A percentile compares a stretch with the other conserved stretches of the same genome.
Evolutionary conservation across 2,329 filamentous ascomycete genomes (phyloP).

Genomic region (Chalaropsis thielavioides): DNA sequence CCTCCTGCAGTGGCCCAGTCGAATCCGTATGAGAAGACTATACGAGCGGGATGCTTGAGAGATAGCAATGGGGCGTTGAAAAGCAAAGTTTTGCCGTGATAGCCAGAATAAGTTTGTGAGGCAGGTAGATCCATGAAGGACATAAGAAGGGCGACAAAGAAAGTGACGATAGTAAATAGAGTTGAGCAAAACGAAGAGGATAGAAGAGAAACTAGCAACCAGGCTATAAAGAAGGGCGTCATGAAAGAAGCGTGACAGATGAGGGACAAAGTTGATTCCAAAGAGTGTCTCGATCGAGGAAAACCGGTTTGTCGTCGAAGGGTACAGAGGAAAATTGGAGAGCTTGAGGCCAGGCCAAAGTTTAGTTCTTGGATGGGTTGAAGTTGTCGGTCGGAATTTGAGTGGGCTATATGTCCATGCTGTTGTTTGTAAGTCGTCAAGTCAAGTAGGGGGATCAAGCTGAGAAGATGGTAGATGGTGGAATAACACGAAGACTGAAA

Average conservation of each 20-base stretch:
- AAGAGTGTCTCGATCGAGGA: neutral
- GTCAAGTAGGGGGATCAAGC: neutral
- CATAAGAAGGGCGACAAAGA: neutral
- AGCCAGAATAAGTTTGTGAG: neutral
- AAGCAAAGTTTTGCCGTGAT: neutral
- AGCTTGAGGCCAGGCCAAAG: neutral
- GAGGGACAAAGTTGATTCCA: neutral
- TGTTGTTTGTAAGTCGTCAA: conserved; percentile 1
- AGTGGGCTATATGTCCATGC: neutral
- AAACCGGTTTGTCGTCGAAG: neutral
- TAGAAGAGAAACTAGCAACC: conserved; percentile 9
- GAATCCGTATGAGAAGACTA: neutral
- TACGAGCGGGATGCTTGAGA: neutral
- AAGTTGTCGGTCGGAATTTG: neutral
- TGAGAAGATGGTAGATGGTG: neutral
- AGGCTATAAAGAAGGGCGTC: conserved; percentile 5
- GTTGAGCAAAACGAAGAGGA: neutral
- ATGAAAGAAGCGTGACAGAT: neutral
- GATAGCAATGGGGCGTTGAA: neutral
- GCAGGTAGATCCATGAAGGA: neutral
- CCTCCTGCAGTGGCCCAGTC: neutral
- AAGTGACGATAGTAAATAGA: neutral
- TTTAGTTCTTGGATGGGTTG: neutral
- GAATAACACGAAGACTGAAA: neutral
- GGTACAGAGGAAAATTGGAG: neutral